A percentile compares a stretch with the other conserved stretches of the same genome.
Evolutionary conservation across 108 stramenopile genomes (phyloP).

Genomic region (Seminavis robusta): DNA sequence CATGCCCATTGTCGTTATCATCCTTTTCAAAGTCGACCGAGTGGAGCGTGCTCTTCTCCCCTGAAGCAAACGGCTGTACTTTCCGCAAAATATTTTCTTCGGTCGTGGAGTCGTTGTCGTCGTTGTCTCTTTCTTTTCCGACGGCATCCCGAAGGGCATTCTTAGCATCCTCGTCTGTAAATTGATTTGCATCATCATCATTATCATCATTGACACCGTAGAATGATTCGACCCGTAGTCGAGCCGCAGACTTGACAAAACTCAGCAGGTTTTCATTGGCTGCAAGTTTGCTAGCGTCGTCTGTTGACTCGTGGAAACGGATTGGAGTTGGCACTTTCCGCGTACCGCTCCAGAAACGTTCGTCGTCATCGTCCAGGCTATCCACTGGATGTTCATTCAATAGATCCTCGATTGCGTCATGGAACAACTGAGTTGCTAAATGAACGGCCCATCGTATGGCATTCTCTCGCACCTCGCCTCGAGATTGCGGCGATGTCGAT

Average conservation of each 20-base stretch:
- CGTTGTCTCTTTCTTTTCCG: background rate
- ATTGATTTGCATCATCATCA: conserved; percentile 44
- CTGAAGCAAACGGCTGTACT: background rate
- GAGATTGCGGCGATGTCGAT: conserved; percentile 28
- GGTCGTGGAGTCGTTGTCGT: background rate
- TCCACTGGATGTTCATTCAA: conserved; percentile 84
- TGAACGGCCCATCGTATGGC: conserved; percentile 65
- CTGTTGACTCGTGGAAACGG: conserved; percentile 26
- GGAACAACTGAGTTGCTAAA: conserved; percentile 51
- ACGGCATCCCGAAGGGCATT: conserved; percentile 7
- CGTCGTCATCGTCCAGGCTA: conserved; percentile 91
- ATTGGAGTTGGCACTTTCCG: conserved; percentile 61
- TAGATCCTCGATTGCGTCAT: conserved; percentile 49
- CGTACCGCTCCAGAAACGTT: conserved; percentile 91
- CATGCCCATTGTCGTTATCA: conserved; percentile 94
- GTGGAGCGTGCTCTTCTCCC: conserved; percentile 13
- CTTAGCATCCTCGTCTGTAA: conserved; percentile 46
- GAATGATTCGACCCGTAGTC: conserved; percentile 56
- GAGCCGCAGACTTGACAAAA: conserved; percentile 70
- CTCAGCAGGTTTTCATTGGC: conserved; percentile 71
- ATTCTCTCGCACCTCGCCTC: conserved; percentile 14
- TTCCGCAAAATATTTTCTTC: background rate
- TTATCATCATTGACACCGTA: conserved; percentile 49
- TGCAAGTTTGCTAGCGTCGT: conserved; percentile 25
- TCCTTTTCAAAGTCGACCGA: conserved; percentile 93